Conservation (phyloP, 2,329 filamentous ascomycete species). For the Aspergillus ibericus region DNA sequence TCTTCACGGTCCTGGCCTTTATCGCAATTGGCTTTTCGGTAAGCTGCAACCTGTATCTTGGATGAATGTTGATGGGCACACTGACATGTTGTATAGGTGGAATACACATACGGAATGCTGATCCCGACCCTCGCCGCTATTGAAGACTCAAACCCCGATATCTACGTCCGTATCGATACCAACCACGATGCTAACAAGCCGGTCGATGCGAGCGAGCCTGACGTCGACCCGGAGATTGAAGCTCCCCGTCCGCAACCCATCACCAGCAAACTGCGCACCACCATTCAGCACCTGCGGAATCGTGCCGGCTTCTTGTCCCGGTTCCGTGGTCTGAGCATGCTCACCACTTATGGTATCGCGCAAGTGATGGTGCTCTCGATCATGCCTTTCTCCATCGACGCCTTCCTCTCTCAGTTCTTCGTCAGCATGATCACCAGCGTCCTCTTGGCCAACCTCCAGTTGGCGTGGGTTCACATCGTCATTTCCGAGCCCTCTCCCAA, state of each 20-base stretch:
- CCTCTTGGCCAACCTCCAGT: constrained; percentile 65
- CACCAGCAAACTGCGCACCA: constrained; percentile 60
- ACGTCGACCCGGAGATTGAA: constrained; percentile 42
- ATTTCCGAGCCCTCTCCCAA: constrained; percentile 68
- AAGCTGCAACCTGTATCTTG: background rate
- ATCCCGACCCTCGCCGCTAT: constrained; percentile 64
- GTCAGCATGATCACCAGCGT: constrained; percentile 60
- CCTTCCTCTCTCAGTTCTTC: constrained; percentile 49
- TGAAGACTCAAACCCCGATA: constrained; percentile 58
- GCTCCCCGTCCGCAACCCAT: constrained; percentile 58
- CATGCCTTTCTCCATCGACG: constrained; percentile 22
- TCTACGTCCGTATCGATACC: constrained; percentile 53
- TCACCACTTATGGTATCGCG: constrained; percentile 49
- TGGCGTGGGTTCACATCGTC: constrained; percentile 83
- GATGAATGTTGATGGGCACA: constrained; percentile 17
- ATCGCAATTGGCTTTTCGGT: constrained; percentile 8
- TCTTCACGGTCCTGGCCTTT: constrained; percentile 24
- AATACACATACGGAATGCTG: constrained; percentile 62
- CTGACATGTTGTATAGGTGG: constrained; percentile 32
- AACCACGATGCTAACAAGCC: constrained; percentile 30
- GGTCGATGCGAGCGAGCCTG: constrained; percentile 34
- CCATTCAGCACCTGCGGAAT: constrained; percentile 61
- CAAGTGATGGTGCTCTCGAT: constrained; percentile 48
- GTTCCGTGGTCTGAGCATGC: constrained; percentile 66
- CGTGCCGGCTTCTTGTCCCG: constrained; percentile 64